Percentiles rank a stretch among this genome's conserved stretches.
phyloP scores from a whole-genome alignment of 129 eudicot species.

The Silybum marianum region DNA sequence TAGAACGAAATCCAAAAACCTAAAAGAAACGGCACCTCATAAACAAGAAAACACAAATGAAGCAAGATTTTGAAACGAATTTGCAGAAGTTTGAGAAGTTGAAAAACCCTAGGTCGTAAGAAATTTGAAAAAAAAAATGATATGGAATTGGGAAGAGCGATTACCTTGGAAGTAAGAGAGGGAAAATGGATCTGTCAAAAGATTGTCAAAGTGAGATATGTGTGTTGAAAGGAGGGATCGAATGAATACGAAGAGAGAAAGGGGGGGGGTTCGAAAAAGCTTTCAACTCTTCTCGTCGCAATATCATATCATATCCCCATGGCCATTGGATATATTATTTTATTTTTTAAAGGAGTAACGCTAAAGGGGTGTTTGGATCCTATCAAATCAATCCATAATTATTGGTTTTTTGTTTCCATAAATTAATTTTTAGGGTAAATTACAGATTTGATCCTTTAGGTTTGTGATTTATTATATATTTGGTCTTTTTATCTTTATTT shows the following conservation, averaged over 20 bases:
- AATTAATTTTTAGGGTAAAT: neutral
- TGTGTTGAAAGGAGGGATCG: neutral
- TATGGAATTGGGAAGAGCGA: neutral
- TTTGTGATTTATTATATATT: neutral
- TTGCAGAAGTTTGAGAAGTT: neutral
- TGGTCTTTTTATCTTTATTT: neutral
- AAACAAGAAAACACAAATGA: neutral
- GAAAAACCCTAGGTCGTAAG: slow-evolving; percentile 2
- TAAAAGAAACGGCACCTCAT: neutral
- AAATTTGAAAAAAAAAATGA: neutral
- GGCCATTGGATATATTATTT: neutral
- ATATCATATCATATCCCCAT: neutral
- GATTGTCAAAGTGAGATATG: neutral
- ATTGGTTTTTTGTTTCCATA: neutral
- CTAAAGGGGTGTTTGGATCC: neutral
- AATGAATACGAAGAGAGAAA: neutral
- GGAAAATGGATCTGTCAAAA: slow-evolving; percentile 2
- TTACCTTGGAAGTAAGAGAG: slow-evolving; percentile 4
- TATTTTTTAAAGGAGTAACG: neutral
- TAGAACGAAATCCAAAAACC: slow-evolving; percentile 3
- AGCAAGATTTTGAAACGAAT: neutral
- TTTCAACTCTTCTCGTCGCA: neutral
- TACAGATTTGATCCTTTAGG: neutral
- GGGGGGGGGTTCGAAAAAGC: neutral
- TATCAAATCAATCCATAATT: neutral